Base-by-base conservation (phyloP, 2,329 filamentous ascomycete species). In the Pseudogymnoascus sp. region DNA sequence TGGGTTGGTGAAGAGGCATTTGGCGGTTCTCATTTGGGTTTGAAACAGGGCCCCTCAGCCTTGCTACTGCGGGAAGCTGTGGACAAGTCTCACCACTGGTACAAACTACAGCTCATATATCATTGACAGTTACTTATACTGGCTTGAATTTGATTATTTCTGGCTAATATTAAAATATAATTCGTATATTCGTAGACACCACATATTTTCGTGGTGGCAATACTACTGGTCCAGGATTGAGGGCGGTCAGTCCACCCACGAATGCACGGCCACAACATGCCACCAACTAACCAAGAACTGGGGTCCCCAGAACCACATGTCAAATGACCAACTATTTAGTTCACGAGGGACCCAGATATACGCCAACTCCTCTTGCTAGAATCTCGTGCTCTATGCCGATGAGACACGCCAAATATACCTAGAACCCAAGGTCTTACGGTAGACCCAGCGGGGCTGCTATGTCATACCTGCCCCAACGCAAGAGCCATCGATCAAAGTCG, bases 401-500 rank as follows among this genome's bases (percentile, higher is more conserved):
- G 50, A 56, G 50, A 56, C 14, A 56, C 28, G 50, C 50, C 50
- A n/a, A 56, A 33, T 18, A 56, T 6, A 14, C 50, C 50, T 56
- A 56, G 50, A 56, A 56, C 28, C 50, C 50, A 56, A 56, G 50
- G 50, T 56, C 50, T 33, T 56, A 56, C 50, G 16, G 50, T 33
- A 56, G 50, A 33, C 50, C 50, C 28, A 33, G 31, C 28, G n/a
- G n/a, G 28, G 8, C 28, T 56, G 50, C 50, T 56, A 56, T 56
- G 50, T 56, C 50, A 56, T 56, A 56, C 50, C 50, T 33, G 50
- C 50, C 50, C 50, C 50, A 56, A 56, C 50, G n/a, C 4, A 56
- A 33, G 28, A 21, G 50, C 50, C 5, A 56, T 21, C 50, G 28
- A 56, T 33, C 50, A 33, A 56, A 56, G 18, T 33, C 28, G 50